Conservation (phyloP, 495 filamentous ascomycete genomes). For the Aspergillus indologenus region DNA sequence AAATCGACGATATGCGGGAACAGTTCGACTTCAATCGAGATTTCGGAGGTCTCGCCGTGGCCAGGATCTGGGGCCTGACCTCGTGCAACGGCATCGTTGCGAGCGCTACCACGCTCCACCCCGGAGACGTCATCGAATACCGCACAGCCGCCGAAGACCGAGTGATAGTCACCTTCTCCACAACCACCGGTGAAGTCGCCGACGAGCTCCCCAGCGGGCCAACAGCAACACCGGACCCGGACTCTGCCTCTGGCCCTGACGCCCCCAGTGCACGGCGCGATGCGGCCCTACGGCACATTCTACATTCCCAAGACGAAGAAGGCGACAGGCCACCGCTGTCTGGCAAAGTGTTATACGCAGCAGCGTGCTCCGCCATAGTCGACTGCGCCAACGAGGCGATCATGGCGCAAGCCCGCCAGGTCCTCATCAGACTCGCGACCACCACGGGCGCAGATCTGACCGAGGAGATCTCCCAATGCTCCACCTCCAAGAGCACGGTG, state of each 20-base stretch:
- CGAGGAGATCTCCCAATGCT: conserved; percentile 35
- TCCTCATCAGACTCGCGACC: conserved; percentile 28
- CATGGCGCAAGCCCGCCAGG: conserved; percentile 26
- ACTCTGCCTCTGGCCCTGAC: neutral
- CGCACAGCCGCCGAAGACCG: conserved; percentile 36
- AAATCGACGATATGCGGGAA: conserved; percentile 34
- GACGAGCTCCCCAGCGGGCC: neutral
- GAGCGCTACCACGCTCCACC: conserved; percentile 45
- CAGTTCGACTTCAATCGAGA: conserved; percentile 46
- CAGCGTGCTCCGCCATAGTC: conserved; percentile 39
- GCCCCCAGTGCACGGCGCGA: conserved; percentile 13
- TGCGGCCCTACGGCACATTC: conserved; percentile 28
- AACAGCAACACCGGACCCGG: neutral
- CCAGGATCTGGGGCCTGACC: conserved; percentile 52
- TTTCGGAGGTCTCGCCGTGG: conserved; percentile 39
- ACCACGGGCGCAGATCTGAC: conserved; percentile 29
- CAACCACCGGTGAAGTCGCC: conserved; percentile 3
- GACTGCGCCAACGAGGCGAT: conserved; percentile 24
- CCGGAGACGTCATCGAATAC: conserved; percentile 54
- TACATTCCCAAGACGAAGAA: conserved; percentile 19
- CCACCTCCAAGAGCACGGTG: conserved; percentile 11
- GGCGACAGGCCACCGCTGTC: conserved; percentile 15
- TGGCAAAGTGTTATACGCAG: conserved; percentile 36
- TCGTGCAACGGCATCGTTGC: conserved; percentile 38
- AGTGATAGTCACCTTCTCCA: conserved; percentile 36